Base-by-base conservation (phyloP, 495 filamentous ascomycete species). In the Penicillium cinerascens region DNA sequence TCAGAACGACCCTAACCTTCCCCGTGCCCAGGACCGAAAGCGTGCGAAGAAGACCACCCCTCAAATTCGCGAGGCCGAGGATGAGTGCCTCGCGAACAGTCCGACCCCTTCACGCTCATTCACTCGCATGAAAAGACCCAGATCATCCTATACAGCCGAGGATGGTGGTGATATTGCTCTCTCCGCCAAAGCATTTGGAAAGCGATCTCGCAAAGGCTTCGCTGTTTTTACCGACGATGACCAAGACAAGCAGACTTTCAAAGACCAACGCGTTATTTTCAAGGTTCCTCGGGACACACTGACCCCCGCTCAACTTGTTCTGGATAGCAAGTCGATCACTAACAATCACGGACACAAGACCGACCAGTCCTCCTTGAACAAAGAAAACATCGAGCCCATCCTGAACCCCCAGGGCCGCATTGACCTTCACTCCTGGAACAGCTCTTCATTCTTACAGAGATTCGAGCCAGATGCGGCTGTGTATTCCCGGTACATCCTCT, bases 371-470 rank as follows among this genome's bases (percentile, higher is more conserved):
- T 13, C 46, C 0, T 29, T 35, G 10, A 63, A 65, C 17, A 76
- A 76, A 39, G 75, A 79, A 47, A 79, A 78, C 54, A 58, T 77
- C n/a, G 72, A 75, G 48, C 75, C 74, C 13, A 66, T 71, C 25
- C 27, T 77, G 40, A 60, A 72, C 42, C 25, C 45, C 21, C 59
- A 66, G 22, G 69, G 64, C 18, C 61, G 63, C n/a, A 60, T 74
- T 20, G 71, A 69, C 15, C 45, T 58, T 33, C 52, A 58, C 4
- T 47, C 42, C 17, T 76, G 68, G 69, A 37, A 64, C 22, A 33
- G 63, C 25, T 67, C 69, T 3, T 64, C 71, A 20, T 53, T 60
- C 11, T 10, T 61, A 10, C 74, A 69, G 49, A 59, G 63, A 42
- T 54, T 60, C 35, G 55, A 55, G 20, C 44, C 56, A 9, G 59